Evolutionary conservation across 2,329 filamentous ascomycete species (phyloP).

Genomic region (Verticillium albo-atrum): DNA sequence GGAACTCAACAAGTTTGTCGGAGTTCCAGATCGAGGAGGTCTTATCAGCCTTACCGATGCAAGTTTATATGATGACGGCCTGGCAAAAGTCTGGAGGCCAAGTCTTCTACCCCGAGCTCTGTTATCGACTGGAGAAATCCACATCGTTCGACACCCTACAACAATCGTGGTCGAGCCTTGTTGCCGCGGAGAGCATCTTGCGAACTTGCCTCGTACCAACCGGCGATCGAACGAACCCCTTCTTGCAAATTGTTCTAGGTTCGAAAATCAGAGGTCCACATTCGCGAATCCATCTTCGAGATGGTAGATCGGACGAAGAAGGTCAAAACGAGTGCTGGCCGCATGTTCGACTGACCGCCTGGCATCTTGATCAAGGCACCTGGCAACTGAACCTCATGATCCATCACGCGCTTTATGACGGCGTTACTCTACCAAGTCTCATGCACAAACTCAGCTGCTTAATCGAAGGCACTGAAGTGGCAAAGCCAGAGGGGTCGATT

Average conservation of each 20-base stretch:
- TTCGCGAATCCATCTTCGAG: constrained; percentile 14
- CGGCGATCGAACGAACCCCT: constrained; percentile 36
- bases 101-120: constrained; percentile 72
- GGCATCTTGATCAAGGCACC: constrained; percentile 8
- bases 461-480: not conserved
- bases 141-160: constrained; percentile 37
- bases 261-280: constrained; percentile 15
- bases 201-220: constrained; percentile 63
- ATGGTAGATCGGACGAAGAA: not conserved
- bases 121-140: constrained; percentile 44
- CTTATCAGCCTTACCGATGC: constrained; percentile 70
- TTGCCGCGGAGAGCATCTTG: constrained; percentile 56
- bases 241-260: constrained; percentile 60
- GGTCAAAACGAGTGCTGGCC: not conserved
- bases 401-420: constrained; percentile 88
- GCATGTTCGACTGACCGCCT: constrained; percentile 5
- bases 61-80: constrained; percentile 73
- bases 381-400: constrained; percentile 52
- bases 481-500: not conserved
- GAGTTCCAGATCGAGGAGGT: constrained; percentile 45
- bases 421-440: constrained; percentile 66
- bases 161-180: constrained; percentile 57
- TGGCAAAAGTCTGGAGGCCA: constrained; percentile 65
- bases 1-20: constrained; percentile 35
- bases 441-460: constrained; percentile 35